Conservation (phyloP, 192 early-diverging fungal genomes). For the Backusella tarrabulga region DNA sequence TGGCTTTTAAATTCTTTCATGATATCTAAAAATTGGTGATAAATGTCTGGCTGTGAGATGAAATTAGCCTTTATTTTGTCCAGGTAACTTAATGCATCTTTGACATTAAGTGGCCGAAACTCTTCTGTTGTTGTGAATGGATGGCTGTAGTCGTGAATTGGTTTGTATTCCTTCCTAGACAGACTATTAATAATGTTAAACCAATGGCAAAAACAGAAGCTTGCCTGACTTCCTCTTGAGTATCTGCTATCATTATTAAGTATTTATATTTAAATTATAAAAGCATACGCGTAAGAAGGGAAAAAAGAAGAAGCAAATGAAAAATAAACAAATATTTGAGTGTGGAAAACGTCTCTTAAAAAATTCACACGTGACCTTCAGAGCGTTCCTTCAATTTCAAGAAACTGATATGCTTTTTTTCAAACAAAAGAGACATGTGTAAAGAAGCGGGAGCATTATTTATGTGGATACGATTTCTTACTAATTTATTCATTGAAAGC, state of each 20-base stretch:
- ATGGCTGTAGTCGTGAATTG: not conserved
- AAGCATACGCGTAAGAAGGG: not conserved
- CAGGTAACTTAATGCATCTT: slow-evolving; percentile 90
- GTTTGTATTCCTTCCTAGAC: not conserved
- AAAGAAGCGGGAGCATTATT: too few species aligned
- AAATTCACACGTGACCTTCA: not conserved
- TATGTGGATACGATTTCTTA: too few species aligned
- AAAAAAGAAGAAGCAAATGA: not conserved
- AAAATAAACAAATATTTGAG: not conserved
- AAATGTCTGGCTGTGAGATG: slow-evolving; percentile 86
- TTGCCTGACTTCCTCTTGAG: slow-evolving; percentile 7
- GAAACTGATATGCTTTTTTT: too few species aligned
- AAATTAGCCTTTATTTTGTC: slow-evolving; percentile 94
- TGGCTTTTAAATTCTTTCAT: slow-evolving; percentile 99
- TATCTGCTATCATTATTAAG: not conserved
- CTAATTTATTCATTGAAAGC: too few species aligned
- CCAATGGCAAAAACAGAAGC: slow-evolving; percentile 8
- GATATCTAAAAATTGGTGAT: slow-evolving; percentile 95
- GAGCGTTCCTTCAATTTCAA: too few species aligned
- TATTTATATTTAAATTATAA: not conserved
- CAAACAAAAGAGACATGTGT: too few species aligned
- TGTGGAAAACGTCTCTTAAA: not conserved
- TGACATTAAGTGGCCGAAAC: slow-evolving; percentile 72
- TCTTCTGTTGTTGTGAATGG: not conserved
- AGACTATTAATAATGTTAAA: not conserved